Evolutionary conservation across 495 filamentous ascomycete species (phyloP), one percentile per base, ranked within the genome.

Genomic region (Aspergillus asperescens): DNA sequence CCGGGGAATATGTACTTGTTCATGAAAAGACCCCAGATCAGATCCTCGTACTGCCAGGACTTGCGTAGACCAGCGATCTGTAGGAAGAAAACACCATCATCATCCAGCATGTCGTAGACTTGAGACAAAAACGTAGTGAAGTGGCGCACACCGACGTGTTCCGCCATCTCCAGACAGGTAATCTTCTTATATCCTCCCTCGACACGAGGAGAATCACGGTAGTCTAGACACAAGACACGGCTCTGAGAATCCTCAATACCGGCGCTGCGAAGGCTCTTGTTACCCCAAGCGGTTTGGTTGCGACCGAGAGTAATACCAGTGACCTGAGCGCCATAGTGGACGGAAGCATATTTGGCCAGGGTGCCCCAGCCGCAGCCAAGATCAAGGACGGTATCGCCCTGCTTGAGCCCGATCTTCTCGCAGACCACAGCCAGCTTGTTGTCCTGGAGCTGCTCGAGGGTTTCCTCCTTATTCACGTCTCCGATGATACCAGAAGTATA

Each of bases 1-100:
- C 83, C 83, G 15, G 83, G 83, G 74, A 87, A 87, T 62, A 87
- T 74, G 66, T 87, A 86, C 66, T 87, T 86, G 76, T 86, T 87
- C 83, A 87, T 87, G 74, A 86, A 87, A 8, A 87, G 72, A 58
- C 83, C 83, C 83, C 83, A 87, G 62, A 85, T 83, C 18, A 87
- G 73, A 64, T 87, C 83, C 72, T 87, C 83, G 58, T 85, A 87
- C 62, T 87, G 83, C 83, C 83, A 87, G 52, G 71, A 72, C 68
- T 85, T 86, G 50, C 83, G 73, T 41, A 87, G 68, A 63, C 83
- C 83, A 58, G 83, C 83, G 50, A 85, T 85, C 62, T 87, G 83
- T 50, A 87, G 69, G 75, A 86, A 86, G 73, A 87, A 87, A 38
- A 82, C 76, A 55, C 83, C 83, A 52, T 87, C 81, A 56, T 86